These are phyloP conservation scores for Hypholoma sublateritium DNA, from an alignment of 768 basidiomycete genomes.

Conservation along the genomic window DNA sequence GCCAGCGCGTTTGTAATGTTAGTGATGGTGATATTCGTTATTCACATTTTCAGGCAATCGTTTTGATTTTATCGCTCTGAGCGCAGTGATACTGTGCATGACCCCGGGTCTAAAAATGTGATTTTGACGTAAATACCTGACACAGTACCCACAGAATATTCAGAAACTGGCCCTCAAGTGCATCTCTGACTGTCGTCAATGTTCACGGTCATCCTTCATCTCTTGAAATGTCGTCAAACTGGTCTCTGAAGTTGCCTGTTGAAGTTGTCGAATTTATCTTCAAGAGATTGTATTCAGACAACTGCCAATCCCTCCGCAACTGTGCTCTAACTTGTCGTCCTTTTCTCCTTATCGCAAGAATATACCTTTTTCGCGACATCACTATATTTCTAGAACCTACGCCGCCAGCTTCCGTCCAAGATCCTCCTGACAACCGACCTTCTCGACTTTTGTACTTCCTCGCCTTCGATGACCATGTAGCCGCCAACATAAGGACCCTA, in stretches of 20 bases:
- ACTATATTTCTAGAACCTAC: slow-evolving; percentile 8
- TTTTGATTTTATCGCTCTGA: not conserved
- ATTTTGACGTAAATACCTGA: not conserved
- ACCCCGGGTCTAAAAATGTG: not conserved
- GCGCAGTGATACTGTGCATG: not conserved
- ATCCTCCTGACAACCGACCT: not conserved
- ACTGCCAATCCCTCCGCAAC: slow-evolving; percentile 4
- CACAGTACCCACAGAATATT: not conserved
- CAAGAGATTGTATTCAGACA: not conserved
- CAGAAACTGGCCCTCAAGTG: not conserved
- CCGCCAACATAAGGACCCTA: slow-evolving; percentile 4
- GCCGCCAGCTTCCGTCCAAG: not conserved
- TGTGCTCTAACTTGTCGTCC: slow-evolving; percentile 12
- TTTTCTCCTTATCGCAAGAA: slow-evolving; percentile 10
- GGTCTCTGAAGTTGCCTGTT: slow-evolving; percentile 7
- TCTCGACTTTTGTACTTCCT: slow-evolving; percentile 14
- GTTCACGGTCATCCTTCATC: not conserved
- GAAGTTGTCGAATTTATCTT: slow-evolving; percentile 15
- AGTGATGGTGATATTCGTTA: not conserved
- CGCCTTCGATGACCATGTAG: not conserved
- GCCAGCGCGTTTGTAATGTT: not conserved
- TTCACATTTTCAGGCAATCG: not conserved
- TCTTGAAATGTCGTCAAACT: not conserved
- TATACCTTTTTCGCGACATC: slow-evolving; percentile 14
- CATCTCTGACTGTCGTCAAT: not conserved